phyloP scores from a whole-genome alignment of 805 yeast genomes.

The Kodamaea nitidulidarum region DNA sequence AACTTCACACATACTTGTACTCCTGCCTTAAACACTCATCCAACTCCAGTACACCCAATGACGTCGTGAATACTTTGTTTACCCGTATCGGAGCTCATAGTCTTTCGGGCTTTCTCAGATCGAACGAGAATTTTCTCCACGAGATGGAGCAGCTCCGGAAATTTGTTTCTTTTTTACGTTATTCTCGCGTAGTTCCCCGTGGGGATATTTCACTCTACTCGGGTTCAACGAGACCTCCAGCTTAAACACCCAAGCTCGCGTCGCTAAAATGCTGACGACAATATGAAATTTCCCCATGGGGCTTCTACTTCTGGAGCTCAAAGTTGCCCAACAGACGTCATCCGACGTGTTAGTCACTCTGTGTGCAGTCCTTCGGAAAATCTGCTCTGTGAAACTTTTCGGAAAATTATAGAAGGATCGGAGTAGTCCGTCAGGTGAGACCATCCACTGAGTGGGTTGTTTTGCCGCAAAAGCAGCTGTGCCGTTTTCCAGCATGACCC shows the following conservation, averaged over 20 bases:
- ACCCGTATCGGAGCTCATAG: too few relatives aligned
- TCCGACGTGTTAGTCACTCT: background rate
- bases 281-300: constrained; percentile 2
- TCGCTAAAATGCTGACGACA: too few relatives aligned
- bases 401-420: constrained; percentile 1
- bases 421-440: constrained; percentile 5
- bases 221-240: too few relatives aligned
- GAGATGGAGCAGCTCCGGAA: too few relatives aligned
- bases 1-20: too few relatives aligned
- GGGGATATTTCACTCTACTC: background rate
- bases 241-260: too few relatives aligned
- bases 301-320: background rate
- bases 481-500: too few relatives aligned
- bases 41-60: too few relatives aligned
- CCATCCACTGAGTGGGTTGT: background rate
- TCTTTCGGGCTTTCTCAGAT: too few relatives aligned
- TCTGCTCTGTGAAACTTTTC: background rate
- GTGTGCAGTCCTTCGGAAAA: constrained; percentile 3
- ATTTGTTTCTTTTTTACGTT: background rate
- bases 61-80: too few relatives aligned
- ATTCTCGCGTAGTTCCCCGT: background rate
- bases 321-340: background rate
- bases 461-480: background rate
- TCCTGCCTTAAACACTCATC: too few relatives aligned
- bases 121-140: too few relatives aligned